phyloP scores from a whole-genome alignment of 345 rosid genomes.

The Triadica sebifera region DNA sequence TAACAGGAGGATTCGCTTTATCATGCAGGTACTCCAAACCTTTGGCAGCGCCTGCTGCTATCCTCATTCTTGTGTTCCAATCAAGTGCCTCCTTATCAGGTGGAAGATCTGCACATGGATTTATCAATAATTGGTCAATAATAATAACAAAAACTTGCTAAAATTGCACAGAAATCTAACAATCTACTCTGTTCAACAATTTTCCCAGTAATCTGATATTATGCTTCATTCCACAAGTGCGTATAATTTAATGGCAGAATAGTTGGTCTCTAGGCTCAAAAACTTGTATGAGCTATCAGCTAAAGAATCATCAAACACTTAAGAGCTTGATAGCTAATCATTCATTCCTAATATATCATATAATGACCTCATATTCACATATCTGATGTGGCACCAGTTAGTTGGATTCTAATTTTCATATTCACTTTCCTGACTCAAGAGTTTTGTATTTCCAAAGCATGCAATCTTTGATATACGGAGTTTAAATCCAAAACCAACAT shows the following conservation, averaged over 20 bases:
- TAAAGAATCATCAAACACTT: not conserved
- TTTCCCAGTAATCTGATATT: not conserved
- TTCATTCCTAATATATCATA: not conserved
- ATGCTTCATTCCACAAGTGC: not conserved
- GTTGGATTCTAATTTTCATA: not conserved
- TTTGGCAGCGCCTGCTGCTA: constrained; percentile 97
- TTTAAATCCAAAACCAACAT: too few relatives aligned
- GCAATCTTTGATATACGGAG: too few relatives aligned
- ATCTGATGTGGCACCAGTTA: not conserved
- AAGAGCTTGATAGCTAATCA: too few relatives aligned
- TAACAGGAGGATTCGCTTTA: constrained; percentile 93
- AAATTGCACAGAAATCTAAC: constrained; percentile 2
- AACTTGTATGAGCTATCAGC: not conserved
- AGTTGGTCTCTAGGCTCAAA: not conserved
- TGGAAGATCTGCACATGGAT: constrained; percentile 60
- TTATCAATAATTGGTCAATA: not conserved
- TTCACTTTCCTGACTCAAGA: not conserved
- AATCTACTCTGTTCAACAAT: not conserved
- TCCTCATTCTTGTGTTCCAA: constrained; percentile 97
- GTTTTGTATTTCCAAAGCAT: not conserved
- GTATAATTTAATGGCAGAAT: not conserved
- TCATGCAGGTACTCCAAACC: constrained; percentile 95
- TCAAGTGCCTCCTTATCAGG: constrained; percentile 88
- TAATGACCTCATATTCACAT: not conserved
- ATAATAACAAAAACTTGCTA: not conserved